Conservation (phyloP, 2,329 filamentous ascomycete genomes). For the Massarina eburnea region DNA sequence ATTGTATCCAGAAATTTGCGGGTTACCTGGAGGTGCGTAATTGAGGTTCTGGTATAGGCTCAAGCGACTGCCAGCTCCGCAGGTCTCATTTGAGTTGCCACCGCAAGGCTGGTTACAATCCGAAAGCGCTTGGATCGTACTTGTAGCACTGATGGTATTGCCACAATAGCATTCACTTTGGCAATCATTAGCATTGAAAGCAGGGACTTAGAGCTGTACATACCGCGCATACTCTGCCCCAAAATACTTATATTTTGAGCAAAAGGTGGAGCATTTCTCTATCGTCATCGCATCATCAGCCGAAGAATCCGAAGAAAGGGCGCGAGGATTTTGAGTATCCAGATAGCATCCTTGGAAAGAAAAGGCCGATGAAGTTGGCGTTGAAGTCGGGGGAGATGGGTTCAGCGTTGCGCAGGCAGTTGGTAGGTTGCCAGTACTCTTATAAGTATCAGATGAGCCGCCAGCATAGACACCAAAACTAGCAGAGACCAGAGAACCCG, state of each 20-base stretch:
- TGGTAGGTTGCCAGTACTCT: conserved; percentile 16
- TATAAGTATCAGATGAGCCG: conserved; percentile 20
- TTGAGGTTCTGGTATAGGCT: conserved; percentile 42
- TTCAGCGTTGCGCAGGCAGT: conserved; percentile 18
- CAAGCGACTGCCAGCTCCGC: conserved; percentile 21
- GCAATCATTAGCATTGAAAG: not conserved
- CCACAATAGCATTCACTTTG: conserved; percentile 24
- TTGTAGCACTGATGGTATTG: conserved; percentile 14
- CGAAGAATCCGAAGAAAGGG: conserved; percentile 13
- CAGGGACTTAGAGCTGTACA: not conserved
- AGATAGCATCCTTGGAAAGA: conserved; percentile 27
- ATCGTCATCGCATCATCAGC: conserved; percentile 20
- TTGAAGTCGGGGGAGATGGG: conserved; percentile 6
- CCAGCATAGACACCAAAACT: conserved; percentile 24
- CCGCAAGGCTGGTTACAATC: conserved; percentile 28
- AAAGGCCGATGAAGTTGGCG: conserved; percentile 12
- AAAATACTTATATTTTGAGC: conserved; percentile 22
- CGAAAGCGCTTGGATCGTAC: conserved; percentile 9
- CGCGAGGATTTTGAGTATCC: conserved; percentile 15
- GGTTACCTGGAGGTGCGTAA: conserved; percentile 28
- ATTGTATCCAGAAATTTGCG: conserved; percentile 21
- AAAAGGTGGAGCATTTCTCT: conserved; percentile 23
- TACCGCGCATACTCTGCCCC: conserved; percentile 22
- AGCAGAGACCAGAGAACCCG: conserved; percentile 12
- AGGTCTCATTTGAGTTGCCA: conserved; percentile 18